Percentiles rank a stretch among this genome's conserved stretches.
Conservation (phyloP, 2,329 filamentous ascomycete species). For the Didymella lethalis region DNA sequence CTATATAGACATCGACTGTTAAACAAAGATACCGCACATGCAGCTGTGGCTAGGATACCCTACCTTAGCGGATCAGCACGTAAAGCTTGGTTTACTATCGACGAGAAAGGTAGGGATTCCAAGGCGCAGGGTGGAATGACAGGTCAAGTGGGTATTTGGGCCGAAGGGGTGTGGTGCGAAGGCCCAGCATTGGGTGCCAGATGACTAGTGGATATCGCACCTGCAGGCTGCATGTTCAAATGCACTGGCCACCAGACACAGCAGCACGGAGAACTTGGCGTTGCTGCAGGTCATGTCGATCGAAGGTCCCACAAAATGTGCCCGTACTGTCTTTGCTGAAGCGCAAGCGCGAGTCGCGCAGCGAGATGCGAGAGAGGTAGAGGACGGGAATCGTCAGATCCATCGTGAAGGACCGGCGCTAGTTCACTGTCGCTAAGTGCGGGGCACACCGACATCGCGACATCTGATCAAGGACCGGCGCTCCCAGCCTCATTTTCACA, state of each 20-base stretch:
- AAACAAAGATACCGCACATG: constrained; percentile 33
- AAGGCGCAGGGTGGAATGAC: constrained; percentile 41
- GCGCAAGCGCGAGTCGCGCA: constrained; percentile 21
- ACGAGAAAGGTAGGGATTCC: constrained; percentile 39
- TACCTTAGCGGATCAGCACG: constrained; percentile 47
- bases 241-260: constrained; percentile 37
- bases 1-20: constrained; percentile 22
- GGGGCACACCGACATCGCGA: constrained; percentile 32
- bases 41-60: constrained; percentile 38
- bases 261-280: constrained; percentile 34
- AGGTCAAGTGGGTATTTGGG: constrained; percentile 41
- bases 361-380: constrained; percentile 21
- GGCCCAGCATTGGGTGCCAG: constrained; percentile 24
- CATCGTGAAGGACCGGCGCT: constrained; percentile 21
- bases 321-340: constrained; percentile 21
- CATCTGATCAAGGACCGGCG: constrained; percentile 21
- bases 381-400: constrained; percentile 18
- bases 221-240: constrained; percentile 37
- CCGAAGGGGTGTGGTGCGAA: constrained; percentile 39
- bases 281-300: constrained; percentile 48
- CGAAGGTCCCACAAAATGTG: constrained; percentile 27
- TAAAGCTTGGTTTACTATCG: constrained; percentile 49
- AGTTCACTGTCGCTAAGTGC: constrained; percentile 26
- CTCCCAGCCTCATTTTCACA: constrained; percentile 39
- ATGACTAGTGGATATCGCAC: constrained; percentile 36